These are phyloP conservation scores for Irpex sp. DNA, from an alignment of 1,284 basidiomycete species.

Conservation along the genomic window DNA sequence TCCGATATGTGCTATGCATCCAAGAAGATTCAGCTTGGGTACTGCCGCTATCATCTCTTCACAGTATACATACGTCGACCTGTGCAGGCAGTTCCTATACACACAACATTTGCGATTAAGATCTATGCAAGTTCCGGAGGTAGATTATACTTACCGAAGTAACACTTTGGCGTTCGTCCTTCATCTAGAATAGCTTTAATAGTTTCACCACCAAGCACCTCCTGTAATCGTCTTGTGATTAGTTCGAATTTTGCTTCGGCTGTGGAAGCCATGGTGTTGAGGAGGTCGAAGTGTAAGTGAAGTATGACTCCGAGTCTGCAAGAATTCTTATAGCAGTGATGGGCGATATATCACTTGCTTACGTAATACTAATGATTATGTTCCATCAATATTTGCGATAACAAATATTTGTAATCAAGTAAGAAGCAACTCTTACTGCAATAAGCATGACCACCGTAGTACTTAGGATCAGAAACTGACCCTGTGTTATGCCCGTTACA, in stretches of 20 bases:
- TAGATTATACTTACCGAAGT: conserved; percentile 70
- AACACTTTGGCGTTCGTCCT: conserved; percentile 74
- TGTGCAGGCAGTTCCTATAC: conserved; percentile 86
- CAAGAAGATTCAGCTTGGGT: neutral
- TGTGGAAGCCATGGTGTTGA: conserved; percentile 18
- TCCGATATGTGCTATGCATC: conserved; percentile 81
- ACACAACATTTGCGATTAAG: neutral
- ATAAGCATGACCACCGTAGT: no score
- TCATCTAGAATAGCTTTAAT: conserved; percentile 84
- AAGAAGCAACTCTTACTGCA: no score
- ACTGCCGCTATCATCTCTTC: neutral
- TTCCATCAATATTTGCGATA: no score
- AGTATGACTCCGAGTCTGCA: neutral
- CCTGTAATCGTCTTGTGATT: conserved; percentile 85
- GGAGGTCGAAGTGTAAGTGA: neutral
- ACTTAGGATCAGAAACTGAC: no score
- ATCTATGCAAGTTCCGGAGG: neutral
- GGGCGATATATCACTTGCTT: no score
- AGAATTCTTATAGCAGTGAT: neutral
- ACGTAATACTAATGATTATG: no score
- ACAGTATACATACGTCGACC: conserved; percentile 76
- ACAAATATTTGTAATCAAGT: no score
- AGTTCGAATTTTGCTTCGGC: conserved; percentile 74
- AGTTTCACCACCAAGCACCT: conserved; percentile 84
- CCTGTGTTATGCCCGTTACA: no score